A percentile compares a stretch with the other conserved stretches of the same genome.
Evolutionary conservation across 176 grass and related monocot species (phyloP).

Genomic region (Oryza glaberrima): DNA sequence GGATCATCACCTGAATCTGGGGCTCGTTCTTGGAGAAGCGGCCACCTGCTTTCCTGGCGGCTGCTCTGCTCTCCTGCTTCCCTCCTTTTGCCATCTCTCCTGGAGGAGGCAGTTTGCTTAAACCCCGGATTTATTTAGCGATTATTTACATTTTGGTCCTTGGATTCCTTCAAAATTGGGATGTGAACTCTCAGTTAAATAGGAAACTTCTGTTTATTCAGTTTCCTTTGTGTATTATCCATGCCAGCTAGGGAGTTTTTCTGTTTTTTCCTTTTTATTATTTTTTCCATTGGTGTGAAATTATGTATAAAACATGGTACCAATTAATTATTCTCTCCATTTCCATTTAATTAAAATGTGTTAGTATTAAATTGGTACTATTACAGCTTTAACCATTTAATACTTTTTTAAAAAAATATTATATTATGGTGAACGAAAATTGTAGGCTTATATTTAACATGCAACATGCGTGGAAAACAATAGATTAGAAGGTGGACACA

Average conservation of each 20-base stretch:
- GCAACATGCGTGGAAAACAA: no score
- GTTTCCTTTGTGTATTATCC: neutral
- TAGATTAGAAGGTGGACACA: no score
- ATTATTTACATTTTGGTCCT: neutral
- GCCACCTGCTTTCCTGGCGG: neutral
- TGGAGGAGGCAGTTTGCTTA: neutral
- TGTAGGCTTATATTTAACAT: no score
- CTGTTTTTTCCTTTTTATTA: neutral
- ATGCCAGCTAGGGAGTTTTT: neutral
- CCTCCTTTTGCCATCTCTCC: neutral
- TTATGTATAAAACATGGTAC: no score
- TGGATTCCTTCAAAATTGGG: neutral
- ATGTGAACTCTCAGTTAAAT: neutral
- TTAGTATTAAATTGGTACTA: no score
- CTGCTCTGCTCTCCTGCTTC: neutral
- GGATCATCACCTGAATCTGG: slow-evolving; percentile 8
- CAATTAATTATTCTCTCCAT: no score
- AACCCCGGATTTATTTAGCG: neutral
- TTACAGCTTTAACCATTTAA: no score
- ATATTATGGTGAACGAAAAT: no score
- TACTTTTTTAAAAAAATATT: no score
- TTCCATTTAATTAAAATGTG: no score
- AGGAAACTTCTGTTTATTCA: neutral
- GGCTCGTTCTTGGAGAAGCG: neutral
- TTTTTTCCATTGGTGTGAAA: no score